These are phyloP conservation scores for Gastroboletus turbinatus DNA, from an alignment of 1,284 basidiomycete species.

Conservation along the genomic window DNA sequence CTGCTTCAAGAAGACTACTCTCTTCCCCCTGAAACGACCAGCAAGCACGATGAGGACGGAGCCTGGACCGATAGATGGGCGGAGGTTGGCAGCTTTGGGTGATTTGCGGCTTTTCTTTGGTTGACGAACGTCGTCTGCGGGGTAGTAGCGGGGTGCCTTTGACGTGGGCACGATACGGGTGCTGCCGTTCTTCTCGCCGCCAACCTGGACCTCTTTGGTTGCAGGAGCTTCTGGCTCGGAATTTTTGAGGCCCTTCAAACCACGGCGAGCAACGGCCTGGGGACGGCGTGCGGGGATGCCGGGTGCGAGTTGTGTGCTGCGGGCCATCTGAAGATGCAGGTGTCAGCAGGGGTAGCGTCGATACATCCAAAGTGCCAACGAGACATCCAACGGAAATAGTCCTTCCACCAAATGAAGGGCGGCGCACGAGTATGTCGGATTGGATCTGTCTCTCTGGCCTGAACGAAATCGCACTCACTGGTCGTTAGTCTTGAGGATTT, in stretches of 20 bases:
- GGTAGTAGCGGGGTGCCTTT: slow-evolving; percentile 96
- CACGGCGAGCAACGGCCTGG: slow-evolving; percentile 79
- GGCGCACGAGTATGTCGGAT: not conserved
- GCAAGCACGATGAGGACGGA: slow-evolving; percentile 96
- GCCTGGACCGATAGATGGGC: slow-evolving; percentile 90
- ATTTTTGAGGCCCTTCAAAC: slow-evolving; percentile 81
- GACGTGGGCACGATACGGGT: slow-evolving; percentile 83
- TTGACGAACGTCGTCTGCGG: slow-evolving; percentile 89
- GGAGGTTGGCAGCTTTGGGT: slow-evolving; percentile 75
- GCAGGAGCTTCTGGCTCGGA: slow-evolving; percentile 59
- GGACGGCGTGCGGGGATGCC: slow-evolving; percentile 79
- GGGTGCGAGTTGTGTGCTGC: slow-evolving; percentile 84
- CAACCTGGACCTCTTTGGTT: slow-evolving; percentile 80
- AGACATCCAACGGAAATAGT: slow-evolving; percentile 37
- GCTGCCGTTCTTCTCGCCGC: slow-evolving; percentile 90
- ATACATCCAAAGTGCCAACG: slow-evolving; percentile 34
- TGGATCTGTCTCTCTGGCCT: slow-evolving; percentile 1
- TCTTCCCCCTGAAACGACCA: slow-evolving; percentile 97
- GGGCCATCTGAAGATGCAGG: slow-evolving; percentile 75
- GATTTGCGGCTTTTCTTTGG: slow-evolving; percentile 94
- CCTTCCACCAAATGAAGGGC: not conserved
- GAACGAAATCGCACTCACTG: slow-evolving; percentile 34
- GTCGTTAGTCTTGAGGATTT: slow-evolving; percentile 42
- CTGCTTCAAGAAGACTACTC: slow-evolving; percentile 98
- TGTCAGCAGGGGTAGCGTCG: slow-evolving; percentile 24